Evolutionary conservation across 2,329 filamentous ascomycete genomes (phyloP), one percentile per base, ranked within the genome.

Genomic region (Botrytis fragariae): DNA sequence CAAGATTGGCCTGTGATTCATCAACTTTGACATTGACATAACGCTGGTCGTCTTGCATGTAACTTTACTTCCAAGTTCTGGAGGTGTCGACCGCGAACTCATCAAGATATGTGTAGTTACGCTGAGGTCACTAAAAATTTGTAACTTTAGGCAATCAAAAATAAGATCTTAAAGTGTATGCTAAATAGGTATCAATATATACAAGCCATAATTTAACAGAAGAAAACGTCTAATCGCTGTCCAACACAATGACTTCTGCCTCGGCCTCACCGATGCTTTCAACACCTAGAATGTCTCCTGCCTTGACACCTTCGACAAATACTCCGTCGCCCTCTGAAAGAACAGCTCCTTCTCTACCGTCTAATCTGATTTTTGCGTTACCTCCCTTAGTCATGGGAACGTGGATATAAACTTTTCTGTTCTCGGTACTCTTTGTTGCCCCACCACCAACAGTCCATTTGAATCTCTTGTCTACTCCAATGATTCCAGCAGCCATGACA

Each of bases 301-400:
- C 87, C 77, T 87, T 88, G 18, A 93, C 86, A 22, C 83, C 82
- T 10, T 91, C 89, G 10, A 97, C 84, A 82, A 93, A 96, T 1
- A 92, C 93, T 25, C 93, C 93, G 82, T 97, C 94, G 0, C 94
- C 94, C 82, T 97, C 94, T 1, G 84, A 84, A 29, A 97, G 81
- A 25, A 92, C 84, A 0, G 88, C 88, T 75, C 92, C 89, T 62
- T 92, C 90, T 73, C 90, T 84, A 1, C 89, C 89, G 79, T 87
- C 92, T 78, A 91, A 84, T 76, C 87, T 87, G 74, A 97, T 89
- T 85, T 89, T 93, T 54, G 92, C 87, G 77, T 90, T 92, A 37
- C 92, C 92, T 59, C 86, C 86, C 84, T 93, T 92, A 0, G 91
- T 90, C 92, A 95, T 95, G 29, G 94, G 88, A 72, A 97, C 77